A percentile compares a stretch with the other conserved stretches of the same genome.
Conservation (phyloP, 2,329 filamentous ascomycete genomes). For the Colletotrichum karsti region DNA sequence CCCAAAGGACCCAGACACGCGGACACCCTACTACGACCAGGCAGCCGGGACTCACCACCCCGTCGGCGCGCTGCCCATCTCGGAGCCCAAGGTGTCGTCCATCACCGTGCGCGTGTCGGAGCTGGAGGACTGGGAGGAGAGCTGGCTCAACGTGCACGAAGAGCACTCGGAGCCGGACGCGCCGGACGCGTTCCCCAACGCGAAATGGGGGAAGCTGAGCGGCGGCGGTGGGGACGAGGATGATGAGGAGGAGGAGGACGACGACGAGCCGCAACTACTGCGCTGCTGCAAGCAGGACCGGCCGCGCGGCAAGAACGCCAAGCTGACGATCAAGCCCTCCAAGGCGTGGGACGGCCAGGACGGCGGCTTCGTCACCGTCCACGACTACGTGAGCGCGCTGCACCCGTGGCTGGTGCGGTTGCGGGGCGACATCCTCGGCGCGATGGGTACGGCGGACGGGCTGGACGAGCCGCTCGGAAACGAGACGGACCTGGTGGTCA, state of each 20-base stretch:
- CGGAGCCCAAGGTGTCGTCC: not conserved
- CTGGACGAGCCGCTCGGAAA: no score
- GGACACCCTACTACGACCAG: no score
- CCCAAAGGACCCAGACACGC: no score
- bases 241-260: not conserved
- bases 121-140: not conserved
- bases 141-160: not conserved
- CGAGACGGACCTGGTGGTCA: no score
- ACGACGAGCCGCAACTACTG: not conserved
- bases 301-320: not conserved
- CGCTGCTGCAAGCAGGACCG: not conserved
- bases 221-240: not conserved
- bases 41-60: not conserved
- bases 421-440: constrained; percentile 3
- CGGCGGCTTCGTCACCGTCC: constrained; percentile 27
- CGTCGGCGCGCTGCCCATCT: not conserved
- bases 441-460: no score
- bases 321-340: not conserved
- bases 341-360: no score
- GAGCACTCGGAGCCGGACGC: not conserved
- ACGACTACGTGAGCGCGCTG: constrained; percentile 26
- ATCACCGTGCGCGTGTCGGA: not conserved
- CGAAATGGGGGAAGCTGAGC: no score
- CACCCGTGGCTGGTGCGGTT: constrained; percentile 28
- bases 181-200: no score